A percentile compares a stretch with the other conserved stretches of the same genome.
Evolutionary conservation across 306 rosid species (phyloP).

Genomic region (Cucumis sativus): Cucumber_9930_V3 NC_026659.2:2528501-2529000

Average conservation of each 20-base stretch:
- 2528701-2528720: background rate
- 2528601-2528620: background rate
- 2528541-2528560: background rate
- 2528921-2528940: no score
- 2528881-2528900: no score
- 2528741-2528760: background rate
- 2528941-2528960: no score
- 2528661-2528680: background rate
- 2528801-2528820: background rate
- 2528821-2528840: no score
- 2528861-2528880: no score
- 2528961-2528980: no score
- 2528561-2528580: background rate
- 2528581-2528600: background rate
- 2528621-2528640: background rate
- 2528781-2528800: background rate
- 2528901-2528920: no score
- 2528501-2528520: background rate
- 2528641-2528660: background rate
- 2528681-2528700: background rate
- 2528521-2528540: background rate
- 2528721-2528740: background rate
- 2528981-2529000: no score
- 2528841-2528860: no score
- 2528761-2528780: background rate